Percentiles rank a stretch among this genome's conserved stretches.
phyloP scores from a whole-genome alignment of 306 rosid genomes.

The Morella rubra region DNA sequence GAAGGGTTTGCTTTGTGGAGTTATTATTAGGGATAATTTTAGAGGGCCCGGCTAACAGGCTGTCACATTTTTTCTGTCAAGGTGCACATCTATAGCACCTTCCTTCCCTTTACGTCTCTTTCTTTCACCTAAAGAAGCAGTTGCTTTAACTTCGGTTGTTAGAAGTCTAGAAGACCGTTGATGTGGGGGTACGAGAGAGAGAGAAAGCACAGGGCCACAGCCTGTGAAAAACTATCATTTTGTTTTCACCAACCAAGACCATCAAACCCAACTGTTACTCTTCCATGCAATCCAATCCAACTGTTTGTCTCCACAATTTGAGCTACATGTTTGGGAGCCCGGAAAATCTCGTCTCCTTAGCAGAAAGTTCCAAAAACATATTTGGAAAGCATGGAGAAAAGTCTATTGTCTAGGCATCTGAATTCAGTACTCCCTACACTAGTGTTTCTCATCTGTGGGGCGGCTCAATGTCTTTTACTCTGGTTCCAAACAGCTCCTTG shows the following conservation, averaged over 20 bases:
- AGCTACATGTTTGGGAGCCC: background rate
- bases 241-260: slow-evolving; percentile 28
- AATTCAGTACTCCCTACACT: slow-evolving; percentile 18
- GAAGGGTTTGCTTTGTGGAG: slow-evolving; percentile 29
- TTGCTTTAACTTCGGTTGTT: slow-evolving; percentile 34
- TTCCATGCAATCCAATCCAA: background rate
- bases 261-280: background rate
- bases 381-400: background rate
- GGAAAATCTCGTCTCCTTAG: background rate
- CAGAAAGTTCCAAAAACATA: background rate
- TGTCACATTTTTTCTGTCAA: slow-evolving; percentile 28
- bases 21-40: slow-evolving; percentile 6
- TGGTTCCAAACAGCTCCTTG: background rate
- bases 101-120: slow-evolving; percentile 19
- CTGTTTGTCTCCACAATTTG: background rate
- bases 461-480: background rate
- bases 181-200: slow-evolving; percentile 8
- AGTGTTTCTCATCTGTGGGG: slow-evolving; percentile 23
- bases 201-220: background rate
- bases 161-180: background rate
- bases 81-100: slow-evolving; percentile 7
- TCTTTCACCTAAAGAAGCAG: slow-evolving; percentile 26
- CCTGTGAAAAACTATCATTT: slow-evolving; percentile 21
- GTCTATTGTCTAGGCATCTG: background rate
- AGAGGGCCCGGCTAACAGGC: slow-evolving; percentile 32